Base-by-base conservation (phyloP, 805 yeast genomes). In the Wickerhamomyces pijperi region DNA sequence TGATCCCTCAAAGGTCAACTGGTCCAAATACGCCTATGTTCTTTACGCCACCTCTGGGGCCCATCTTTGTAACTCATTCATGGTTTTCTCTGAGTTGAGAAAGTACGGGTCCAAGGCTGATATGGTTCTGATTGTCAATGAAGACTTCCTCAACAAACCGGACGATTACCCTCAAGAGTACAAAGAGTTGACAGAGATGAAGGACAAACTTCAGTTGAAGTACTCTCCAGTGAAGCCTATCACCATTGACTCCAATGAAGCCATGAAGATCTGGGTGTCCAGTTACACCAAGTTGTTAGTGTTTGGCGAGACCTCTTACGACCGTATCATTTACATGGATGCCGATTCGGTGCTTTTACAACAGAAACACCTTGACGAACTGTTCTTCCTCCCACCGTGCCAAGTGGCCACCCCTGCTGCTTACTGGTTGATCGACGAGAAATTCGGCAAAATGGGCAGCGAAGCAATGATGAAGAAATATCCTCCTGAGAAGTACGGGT, bases 271-370 rank as follows among this genome's bases (percentile, higher is more conserved):
- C 19, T 77, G 82, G 81, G 43, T 58, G 5, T 58, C 63, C 4
- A 68, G 78, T 40, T 70, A 73, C 45, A 74, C 80, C 1, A 78
- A 78, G 48, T 57, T 78, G 21, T 59, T 65, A 43, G 66, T 73
- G 1, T 78, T 78, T 50, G 62, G 67, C 39, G 64, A 64, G 46
- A 54, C 60, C 0, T 65, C 71, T 28, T 78, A 63, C 49, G 72
- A 74, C 19, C 54, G 80, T 35, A 51, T 78, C 15, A 64, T 78
- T 13, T 76, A 67, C 50, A 54, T 78, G 47, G 85, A 78, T 52
- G 65, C 77, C 9, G 84, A 78, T 56, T 67, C 78, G 3, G 42
- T 54, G 7, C 54, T 64, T 45, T 47, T 75, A 13, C 5, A 7
- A 15, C 44, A 51, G 15, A 52, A 53, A 9, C 54, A 64, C 33